Evolutionary conservation across 345 rosid species (phyloP), one percentile per base, ranked within the genome.

Genomic region (Murraya paniculata): DNA sequence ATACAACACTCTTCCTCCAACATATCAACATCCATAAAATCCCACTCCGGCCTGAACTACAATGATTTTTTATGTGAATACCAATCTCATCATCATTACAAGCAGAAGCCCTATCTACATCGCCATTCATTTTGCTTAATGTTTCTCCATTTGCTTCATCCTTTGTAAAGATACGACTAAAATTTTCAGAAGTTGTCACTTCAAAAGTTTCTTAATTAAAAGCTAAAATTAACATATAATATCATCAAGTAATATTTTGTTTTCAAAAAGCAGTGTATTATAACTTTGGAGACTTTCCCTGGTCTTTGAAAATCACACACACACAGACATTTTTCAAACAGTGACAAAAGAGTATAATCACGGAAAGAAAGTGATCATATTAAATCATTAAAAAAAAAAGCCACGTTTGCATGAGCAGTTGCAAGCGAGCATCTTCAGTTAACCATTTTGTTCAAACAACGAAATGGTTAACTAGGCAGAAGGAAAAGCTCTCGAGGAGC

Each of bases 1-100:
- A 79, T 71, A 71, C 92, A 90, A 67, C 75, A 50, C 39, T 72
- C 71, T 59, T 66, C 66, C 62, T 76, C 86, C 60, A 71, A 48
- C 57, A 22, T 25, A 70, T 59, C 72, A 55, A 75, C 25, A 36
- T 75, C 77, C 45, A 25, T 25, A 61, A 27, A 45, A 64, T 74
- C 80, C 30, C 64, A 27, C 27, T 38, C 74, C 19, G 50, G 18
- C 38, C 73, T 74, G 55, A 62, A 31, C 65, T 36, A 41, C 72
- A 3, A 24, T 45, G 50, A 50, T 56, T 68, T 53, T 9, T 19
- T 5, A 2, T 28, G 7, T 9, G 6, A 19, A 39, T 48, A 27
- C 48, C 45, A 64, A n/a, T 18, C 79, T 73, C 70, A 45, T 48
- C 58, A 27, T 48, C 39, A 62, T 39, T 14, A 71, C 6, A 65